These are phyloP conservation scores for Harrya chromipes DNA, from an alignment of 768 basidiomycete genomes.

Conservation along the genomic window DNA sequence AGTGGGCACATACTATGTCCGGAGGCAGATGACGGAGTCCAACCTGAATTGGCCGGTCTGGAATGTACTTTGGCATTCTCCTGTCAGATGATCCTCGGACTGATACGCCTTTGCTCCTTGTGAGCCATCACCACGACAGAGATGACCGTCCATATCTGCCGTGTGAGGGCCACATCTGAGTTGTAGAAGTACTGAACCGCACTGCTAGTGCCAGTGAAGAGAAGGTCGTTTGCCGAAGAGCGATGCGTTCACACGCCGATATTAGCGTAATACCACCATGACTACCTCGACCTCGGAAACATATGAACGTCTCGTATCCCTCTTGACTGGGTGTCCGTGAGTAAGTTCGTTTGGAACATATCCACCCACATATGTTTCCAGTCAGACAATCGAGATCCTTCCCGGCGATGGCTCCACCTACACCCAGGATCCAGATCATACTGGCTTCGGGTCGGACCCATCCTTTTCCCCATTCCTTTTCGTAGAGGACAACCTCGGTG, in stretches of 20 bases:
- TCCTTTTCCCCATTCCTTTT: slow-evolving; percentile 50
- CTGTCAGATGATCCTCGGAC: neutral
- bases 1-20: neutral
- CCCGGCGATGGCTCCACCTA: slow-evolving; percentile 55
- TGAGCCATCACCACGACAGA: no score
- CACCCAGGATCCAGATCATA: slow-evolving; percentile 19
- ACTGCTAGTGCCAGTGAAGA: no score
- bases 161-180: no score
- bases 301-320: slow-evolving; percentile 23
- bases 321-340: slow-evolving; percentile 27
- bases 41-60: neutral
- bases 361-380: slow-evolving; percentile 1
- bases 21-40: neutral
- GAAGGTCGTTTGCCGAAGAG: no score
- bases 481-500: slow-evolving; percentile 57
- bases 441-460: slow-evolving; percentile 14
- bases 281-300: slow-evolving; percentile 1
- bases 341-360: slow-evolving; percentile 3
- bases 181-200: no score
- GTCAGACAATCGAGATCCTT: slow-evolving; percentile 55
- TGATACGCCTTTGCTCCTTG: no score
- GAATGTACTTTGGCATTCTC: slow-evolving; percentile 17
- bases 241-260: no score
- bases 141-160: no score
- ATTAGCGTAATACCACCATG: slow-evolving; percentile 1